phyloP scores from a whole-genome alignment of 73 alveolate species.

The Symbiodinium pilosum region DNA sequence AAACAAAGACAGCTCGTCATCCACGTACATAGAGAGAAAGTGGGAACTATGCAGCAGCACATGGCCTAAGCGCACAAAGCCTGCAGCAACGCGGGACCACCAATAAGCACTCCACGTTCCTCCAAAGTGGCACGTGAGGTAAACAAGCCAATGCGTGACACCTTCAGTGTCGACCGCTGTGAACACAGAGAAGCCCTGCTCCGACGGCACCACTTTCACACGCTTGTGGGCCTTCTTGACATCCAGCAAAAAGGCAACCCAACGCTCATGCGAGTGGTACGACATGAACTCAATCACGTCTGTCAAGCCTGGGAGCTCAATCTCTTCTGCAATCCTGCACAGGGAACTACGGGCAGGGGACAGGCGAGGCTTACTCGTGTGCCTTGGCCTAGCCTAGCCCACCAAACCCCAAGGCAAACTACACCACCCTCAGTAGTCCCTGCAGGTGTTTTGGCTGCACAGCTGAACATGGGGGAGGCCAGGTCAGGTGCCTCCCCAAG shows the following conservation, averaged over 20 bases:
- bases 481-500: too few species aligned
- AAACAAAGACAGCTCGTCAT: neutral
- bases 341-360: too few species aligned
- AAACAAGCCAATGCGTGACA: neutral
- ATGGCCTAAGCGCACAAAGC: neutral
- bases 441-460: too few species aligned
- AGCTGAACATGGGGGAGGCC: too few species aligned
- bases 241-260: slow-evolving; percentile 2
- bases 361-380: too few species aligned
- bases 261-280: neutral
- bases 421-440: too few species aligned
- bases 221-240: slow-evolving; percentile 22
- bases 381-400: too few species aligned
- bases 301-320: neutral
- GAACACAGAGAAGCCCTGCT: neutral
- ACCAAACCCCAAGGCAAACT: too few species aligned
- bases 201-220: neutral
- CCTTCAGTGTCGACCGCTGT: neutral
- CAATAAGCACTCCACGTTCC: slow-evolving; percentile 11
- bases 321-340: neutral
- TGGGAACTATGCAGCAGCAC: neutral
- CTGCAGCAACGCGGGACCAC: slow-evolving; percentile 31
- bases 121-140: neutral
- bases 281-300: neutral
- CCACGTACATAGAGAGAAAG: slow-evolving; percentile 5